Conservation (phyloP, 192 early-diverging fungal genomes). For the Linnemannia zychae region DNA sequence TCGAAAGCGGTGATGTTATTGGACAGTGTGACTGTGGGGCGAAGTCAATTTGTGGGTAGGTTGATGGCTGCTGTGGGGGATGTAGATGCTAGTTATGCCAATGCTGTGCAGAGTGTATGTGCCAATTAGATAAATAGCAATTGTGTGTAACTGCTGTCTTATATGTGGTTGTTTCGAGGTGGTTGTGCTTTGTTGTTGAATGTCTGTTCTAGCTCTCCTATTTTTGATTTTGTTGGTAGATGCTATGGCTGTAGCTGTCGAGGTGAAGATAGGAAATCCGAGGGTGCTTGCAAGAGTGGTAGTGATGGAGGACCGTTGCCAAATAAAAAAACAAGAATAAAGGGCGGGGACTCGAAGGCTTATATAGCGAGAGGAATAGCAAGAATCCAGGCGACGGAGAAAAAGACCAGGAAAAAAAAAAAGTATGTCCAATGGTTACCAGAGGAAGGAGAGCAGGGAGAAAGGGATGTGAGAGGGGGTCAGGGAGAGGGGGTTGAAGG, state of each 20-base stretch:
- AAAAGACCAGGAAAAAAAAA: not conserved
- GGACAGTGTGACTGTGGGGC: not conserved
- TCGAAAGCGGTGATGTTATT: not conserved
- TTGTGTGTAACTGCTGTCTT: not conserved
- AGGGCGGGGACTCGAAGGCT: not conserved
- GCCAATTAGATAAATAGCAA: not conserved
- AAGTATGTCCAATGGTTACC: not conserved
- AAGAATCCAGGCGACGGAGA: not conserved
- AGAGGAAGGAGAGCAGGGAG: not conserved
- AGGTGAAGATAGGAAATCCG: not conserved
- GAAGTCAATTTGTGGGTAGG: not conserved
- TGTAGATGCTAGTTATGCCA: conserved; percentile 5
- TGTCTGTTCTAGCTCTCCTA: not conserved
- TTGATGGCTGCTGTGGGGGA: not conserved
- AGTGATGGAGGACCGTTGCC: not conserved
- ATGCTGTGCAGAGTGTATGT: not conserved
- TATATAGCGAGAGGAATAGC: not conserved
- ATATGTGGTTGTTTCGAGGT: not conserved
- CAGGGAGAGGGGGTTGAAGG: not conserved
- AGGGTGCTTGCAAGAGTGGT: too few relatives aligned
- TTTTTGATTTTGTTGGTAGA: not conserved
- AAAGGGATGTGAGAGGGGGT: not conserved
- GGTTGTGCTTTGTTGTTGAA: not conserved
- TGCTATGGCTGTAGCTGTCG: not conserved
- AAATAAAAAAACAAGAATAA: not conserved